phyloP scores from a whole-genome alignment of 306 rosid genomes.

The Medicago ruthenica region DNA sequence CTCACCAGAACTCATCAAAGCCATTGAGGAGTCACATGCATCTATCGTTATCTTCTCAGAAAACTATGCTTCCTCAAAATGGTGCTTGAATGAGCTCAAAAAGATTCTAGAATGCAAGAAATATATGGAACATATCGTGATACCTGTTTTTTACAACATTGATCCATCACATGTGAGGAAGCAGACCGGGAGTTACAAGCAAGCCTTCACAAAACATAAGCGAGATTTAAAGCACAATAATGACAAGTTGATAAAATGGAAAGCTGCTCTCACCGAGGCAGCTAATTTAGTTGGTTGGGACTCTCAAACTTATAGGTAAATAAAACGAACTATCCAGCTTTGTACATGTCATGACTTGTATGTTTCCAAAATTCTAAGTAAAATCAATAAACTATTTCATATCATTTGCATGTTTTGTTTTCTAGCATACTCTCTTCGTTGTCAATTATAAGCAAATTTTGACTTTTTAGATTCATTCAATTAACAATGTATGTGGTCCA shows the following conservation, averaged over 20 bases:
- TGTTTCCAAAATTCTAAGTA: no score
- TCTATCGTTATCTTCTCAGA: not conserved
- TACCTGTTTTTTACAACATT: not conserved
- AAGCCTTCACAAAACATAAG: not conserved
- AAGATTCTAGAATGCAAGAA: conserved; percentile 1
- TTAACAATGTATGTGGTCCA: no score
- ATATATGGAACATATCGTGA: not conserved
- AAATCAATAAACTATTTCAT: not conserved
- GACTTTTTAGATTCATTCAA: no score
- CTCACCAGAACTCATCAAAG: not conserved
- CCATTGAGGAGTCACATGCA: not conserved
- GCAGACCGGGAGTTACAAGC: not conserved
- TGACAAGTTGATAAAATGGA: not conserved
- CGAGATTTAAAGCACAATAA: not conserved
- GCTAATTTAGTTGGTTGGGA: not conserved
- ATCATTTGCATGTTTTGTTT: not conserved
- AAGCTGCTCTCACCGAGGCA: not conserved
- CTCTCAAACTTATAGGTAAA: not conserved
- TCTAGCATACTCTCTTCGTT: no score
- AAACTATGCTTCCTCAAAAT: conserved; percentile 7
- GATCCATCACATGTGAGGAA: not conserved
- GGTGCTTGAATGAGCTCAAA: not conserved
- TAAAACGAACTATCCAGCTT: not conserved
- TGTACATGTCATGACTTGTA: not conserved
- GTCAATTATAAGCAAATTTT: no score